Evolutionary conservation across 2,329 filamentous ascomycete species (phyloP), one percentile per base, ranked within the genome.

Genomic region (Cytospora paraplurivora): DNA sequence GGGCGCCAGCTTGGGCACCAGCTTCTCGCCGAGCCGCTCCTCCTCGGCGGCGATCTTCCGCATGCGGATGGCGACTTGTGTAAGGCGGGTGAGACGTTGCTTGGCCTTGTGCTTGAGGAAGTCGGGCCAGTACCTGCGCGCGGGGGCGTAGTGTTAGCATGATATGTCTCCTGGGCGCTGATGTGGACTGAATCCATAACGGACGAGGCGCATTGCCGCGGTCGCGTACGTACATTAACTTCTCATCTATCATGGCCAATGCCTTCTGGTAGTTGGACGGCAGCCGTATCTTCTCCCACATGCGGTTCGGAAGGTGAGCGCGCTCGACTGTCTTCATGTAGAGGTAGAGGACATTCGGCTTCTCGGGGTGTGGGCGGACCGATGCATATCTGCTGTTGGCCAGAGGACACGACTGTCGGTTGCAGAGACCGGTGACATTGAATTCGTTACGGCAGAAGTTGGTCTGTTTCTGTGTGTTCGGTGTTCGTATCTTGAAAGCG

Each of bases 271-370:
- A 98, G 81, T 98, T 97, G 71, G 88, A 86, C 34, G 92, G 92
- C 38, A 99, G 82, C 73, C 93, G 91, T 74, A 97, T 92, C 70
- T 89, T 88, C 79, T 98, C 93, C 95, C 95, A 99, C 80, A 94
- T 88, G 77, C 96, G 96, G 64, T 87, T 89, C 1, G 94, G 95
- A 77, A 94, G 85, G 76, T 93, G 94, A 13, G 90, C 84, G 67
- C 95, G 91, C 81, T 97, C 93, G 69, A 93, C 86, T 5, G 92
- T 95, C 81, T 97, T 98, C 84, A 97, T 96, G 83, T 96, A 98
- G 63, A 98, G 88, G 79, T 97, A 98, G 67, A 98, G 84, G 10
- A 70, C 70, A 7, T 64, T 69, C 13, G 64, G 64, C 69, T 70
- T 69, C 37, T 75, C 74, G 8, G 93, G 89, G 72, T 96, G 88